Percentiles rank a stretch among this genome's conserved stretches.
phyloP scores from a whole-genome alignment of 306 rosid genomes.

The Cajanus cajan region DNA sequence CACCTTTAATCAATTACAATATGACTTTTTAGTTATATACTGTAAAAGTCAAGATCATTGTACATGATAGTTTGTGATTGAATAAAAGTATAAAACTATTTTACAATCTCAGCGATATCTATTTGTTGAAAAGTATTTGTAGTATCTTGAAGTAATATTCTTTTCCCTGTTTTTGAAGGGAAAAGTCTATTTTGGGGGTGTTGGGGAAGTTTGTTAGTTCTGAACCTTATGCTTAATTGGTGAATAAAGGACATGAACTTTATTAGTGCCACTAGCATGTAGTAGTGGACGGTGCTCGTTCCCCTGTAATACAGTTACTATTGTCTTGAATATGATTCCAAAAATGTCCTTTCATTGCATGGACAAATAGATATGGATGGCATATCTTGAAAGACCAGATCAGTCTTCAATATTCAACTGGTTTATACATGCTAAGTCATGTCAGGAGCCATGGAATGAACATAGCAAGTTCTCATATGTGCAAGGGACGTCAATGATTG shows the following conservation, averaged over 20 bases:
- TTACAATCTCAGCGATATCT: too few species aligned
- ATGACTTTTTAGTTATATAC: too few species aligned
- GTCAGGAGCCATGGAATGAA: background rate
- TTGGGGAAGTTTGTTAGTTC: background rate
- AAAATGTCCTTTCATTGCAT: background rate
- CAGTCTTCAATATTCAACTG: background rate
- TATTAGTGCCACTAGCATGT: background rate
- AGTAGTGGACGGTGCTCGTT: background rate
- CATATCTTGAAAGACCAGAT: background rate
- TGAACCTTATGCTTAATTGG: background rate
- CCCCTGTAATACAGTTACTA: background rate
- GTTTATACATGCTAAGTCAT: background rate
- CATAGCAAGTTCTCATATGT: background rate
- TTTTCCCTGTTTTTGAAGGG: background rate
- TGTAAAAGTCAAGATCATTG: too few species aligned
- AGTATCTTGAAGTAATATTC: background rate
- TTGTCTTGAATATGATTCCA: background rate
- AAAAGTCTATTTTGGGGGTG: background rate
- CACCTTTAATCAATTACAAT: too few species aligned
- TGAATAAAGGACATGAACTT: background rate
- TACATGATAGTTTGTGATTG: too few species aligned
- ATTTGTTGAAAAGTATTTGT: background rate
- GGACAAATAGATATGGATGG: background rate
- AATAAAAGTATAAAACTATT: too few species aligned
- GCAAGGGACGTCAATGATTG: conserved; percentile 14